Percentiles rank a stretch among this genome's conserved stretches.
Evolutionary conservation across 352 stramenopile species (phyloP).

Genomic region (Globisporangium cederbergense): DNA sequence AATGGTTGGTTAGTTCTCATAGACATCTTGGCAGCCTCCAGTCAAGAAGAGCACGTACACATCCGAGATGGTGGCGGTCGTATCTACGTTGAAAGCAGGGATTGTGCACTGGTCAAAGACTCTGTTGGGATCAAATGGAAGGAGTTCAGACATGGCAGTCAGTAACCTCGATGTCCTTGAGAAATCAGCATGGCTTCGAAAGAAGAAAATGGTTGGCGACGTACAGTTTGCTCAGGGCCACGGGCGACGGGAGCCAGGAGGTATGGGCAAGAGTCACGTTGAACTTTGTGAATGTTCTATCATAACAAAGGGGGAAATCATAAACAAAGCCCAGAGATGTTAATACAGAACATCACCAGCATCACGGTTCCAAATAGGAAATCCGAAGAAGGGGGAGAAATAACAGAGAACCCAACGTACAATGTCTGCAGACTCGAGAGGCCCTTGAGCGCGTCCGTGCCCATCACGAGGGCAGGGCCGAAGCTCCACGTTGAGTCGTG

Average conservation of each 20-base stretch:
- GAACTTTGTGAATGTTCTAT: slow-evolving; percentile 34
- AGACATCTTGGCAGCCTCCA: background rate
- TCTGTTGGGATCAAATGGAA: slow-evolving; percentile 17
- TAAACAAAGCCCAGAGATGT: background rate
- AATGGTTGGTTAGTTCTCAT: background rate
- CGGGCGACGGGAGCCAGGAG: slow-evolving; percentile 28
- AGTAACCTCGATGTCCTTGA: background rate
- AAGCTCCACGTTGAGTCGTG: slow-evolving; percentile 15
- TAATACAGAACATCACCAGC: background rate
- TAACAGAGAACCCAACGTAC: slow-evolving; percentile 8
- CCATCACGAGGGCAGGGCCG: slow-evolving; percentile 20
- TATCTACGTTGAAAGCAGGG: slow-evolving; percentile 30
- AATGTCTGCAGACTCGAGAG: slow-evolving; percentile 29
- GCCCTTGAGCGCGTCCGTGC: slow-evolving; percentile 17
- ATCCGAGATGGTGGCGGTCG: slow-evolving; percentile 30
- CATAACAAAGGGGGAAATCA: background rate
- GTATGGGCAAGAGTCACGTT: slow-evolving; percentile 35
- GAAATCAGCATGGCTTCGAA: background rate
- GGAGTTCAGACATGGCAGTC: background rate
- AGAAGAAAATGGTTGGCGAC: background rate
- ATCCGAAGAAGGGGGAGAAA: background rate
- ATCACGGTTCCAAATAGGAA: background rate
- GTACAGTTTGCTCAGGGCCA: slow-evolving; percentile 38
- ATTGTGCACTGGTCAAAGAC: slow-evolving; percentile 42
- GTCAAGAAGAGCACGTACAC: slow-evolving; percentile 21